Percentiles rank a stretch among this genome's conserved stretches.
These are phyloP conservation scores for Ulmus americana DNA, from an alignment of 331 rosid species.

Conservation along the genomic window DNA sequence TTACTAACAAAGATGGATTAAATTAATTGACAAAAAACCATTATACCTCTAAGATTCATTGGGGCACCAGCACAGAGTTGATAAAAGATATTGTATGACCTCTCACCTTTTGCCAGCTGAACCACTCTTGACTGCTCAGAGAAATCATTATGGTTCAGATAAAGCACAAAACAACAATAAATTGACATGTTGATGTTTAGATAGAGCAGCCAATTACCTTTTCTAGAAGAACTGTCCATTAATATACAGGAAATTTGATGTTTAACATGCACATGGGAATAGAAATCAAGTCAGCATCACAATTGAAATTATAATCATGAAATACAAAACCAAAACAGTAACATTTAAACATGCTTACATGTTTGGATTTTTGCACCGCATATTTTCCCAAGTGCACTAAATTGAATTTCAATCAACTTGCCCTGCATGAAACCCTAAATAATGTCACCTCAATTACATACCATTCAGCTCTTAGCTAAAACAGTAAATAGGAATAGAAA, in stretches of 20 bases:
- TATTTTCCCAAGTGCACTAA: conserved; percentile 62
- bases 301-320: conserved; percentile 19
- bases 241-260: conserved; percentile 23
- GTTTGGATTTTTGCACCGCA: conserved; percentile 81
- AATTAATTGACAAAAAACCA: conserved; percentile 1
- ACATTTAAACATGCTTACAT: conserved; percentile 51
- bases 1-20: conserved; percentile 1
- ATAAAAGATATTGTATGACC: conserved; percentile 86
- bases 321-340: conserved; percentile 12
- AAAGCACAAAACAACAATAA: conserved; percentile 22
- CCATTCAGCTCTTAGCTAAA: conserved; percentile 14
- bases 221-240: conserved; percentile 64
- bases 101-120: conserved; percentile 61
- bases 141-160: conserved; percentile 30
- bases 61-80: conserved; percentile 95
- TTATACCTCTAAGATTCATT: conserved; percentile 64
- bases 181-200: conserved; percentile 22
- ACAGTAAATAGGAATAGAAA: conserved; percentile 10
- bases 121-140: conserved; percentile 84
- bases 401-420: conserved; percentile 77
- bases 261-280: conserved; percentile 31
- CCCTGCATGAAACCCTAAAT: conserved; percentile 55
- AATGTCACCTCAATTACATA: conserved; percentile 24
- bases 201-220: conserved; percentile 56
- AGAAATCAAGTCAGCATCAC: conserved; percentile 43